phyloP scores from a whole-genome alignment of 345 rosid species.

The Populus alba region DNA sequence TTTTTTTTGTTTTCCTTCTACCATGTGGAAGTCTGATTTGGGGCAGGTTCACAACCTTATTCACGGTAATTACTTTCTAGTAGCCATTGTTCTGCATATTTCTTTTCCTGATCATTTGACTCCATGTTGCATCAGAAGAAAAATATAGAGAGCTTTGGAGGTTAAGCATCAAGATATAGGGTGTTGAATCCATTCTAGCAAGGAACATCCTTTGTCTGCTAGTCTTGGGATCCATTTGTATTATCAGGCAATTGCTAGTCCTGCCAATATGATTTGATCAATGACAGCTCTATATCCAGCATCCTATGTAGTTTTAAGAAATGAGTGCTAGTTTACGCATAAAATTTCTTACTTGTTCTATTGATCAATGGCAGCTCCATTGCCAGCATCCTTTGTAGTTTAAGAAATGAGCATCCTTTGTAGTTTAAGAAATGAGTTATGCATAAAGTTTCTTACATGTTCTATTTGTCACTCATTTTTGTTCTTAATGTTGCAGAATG shows the following conservation, averaged over 20 bases:
- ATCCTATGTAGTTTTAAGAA: not conserved
- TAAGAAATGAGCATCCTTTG: not conserved
- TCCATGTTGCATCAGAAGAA: not conserved
- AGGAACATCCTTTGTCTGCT: not conserved
- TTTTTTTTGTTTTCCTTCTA: slow-evolving; percentile 16
- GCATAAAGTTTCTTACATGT: not conserved
- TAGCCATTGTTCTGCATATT: not conserved
- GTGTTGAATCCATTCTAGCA: not conserved
- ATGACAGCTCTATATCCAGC: not conserved
- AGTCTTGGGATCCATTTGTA: not conserved
- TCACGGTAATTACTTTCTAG: slow-evolving; percentile 57
- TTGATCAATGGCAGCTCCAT: not conserved
- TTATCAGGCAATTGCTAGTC: not conserved
- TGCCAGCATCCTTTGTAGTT: not conserved
- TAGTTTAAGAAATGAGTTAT: not conserved
- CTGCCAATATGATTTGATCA: not conserved
- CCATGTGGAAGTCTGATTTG: slow-evolving; percentile 68
- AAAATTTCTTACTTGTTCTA: not conserved
- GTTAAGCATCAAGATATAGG: not conserved
- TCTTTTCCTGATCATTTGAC: not conserved
- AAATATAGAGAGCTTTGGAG: not conserved
- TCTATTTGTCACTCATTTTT: slow-evolving; percentile 3
- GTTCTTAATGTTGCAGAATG: slow-evolving; percentile 48
- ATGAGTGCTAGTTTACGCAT: not conserved
- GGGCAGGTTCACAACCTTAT: slow-evolving; percentile 69